These are phyloP conservation scores for Xylaria longipes DNA, from an alignment of 495 filamentous ascomycete genomes.

Conservation along the genomic window DNA sequence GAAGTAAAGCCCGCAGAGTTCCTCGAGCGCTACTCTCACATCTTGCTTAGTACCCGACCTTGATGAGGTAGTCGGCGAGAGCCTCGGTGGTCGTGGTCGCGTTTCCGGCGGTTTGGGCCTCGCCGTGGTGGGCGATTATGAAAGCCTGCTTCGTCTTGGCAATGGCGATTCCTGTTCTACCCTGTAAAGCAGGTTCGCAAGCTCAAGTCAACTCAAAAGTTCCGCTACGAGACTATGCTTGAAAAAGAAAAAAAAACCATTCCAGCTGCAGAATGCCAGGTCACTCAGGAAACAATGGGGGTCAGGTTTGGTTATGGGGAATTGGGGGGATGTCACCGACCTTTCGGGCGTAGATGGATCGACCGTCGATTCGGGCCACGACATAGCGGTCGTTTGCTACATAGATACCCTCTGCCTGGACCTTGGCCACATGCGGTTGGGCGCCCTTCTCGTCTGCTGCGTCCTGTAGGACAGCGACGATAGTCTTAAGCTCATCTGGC, in stretches of 20 bases:
- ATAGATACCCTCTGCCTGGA: conserved; percentile 67
- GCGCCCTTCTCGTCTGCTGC: conserved; percentile 41
- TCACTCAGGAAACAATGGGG: too few species aligned
- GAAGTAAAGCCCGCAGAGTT: conserved; percentile 11
- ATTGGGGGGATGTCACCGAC: conserved; percentile 53
- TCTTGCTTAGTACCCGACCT: conserved; percentile 67
- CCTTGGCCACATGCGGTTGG: conserved; percentile 48
- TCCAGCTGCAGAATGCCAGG: not conserved
- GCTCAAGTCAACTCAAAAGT: conserved; percentile 12
- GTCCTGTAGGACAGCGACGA: conserved; percentile 53
- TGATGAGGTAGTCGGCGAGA: conserved; percentile 76
- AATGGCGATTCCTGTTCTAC: conserved; percentile 78
- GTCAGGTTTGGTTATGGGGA: not conserved
- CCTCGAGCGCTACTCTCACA: not conserved
- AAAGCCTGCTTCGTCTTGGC: conserved; percentile 85
- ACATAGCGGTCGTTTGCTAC: conserved; percentile 75
- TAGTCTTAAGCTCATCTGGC: conserved; percentile 64
- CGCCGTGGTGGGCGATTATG: conserved; percentile 84
- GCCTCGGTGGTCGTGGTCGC: conserved; percentile 69
- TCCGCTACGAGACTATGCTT: conserved; percentile 6
- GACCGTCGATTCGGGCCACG: conserved; percentile 72
- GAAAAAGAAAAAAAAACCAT: not conserved
- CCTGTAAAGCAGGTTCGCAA: conserved; percentile 55
- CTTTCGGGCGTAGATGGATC: conserved; percentile 84
- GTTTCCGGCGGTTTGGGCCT: conserved; percentile 68